Evolutionary conservation across 2,329 filamentous ascomycete genomes (phyloP), one percentile per base, ranked within the genome.

Genomic region (Hysterium pulicare): DNA sequence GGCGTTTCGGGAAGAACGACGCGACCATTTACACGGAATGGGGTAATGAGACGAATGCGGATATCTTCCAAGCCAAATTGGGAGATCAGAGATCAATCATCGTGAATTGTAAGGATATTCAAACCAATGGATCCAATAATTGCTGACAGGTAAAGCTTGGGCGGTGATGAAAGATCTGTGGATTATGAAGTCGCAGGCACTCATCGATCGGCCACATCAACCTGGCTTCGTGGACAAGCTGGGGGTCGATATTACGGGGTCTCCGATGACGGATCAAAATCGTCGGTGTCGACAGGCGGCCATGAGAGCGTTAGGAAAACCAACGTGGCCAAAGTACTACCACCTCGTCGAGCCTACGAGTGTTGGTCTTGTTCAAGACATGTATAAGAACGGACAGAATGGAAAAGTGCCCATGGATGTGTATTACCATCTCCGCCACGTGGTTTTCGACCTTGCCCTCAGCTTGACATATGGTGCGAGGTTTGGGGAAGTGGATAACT

Each of bases 251-350:
- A 36, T 57, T 6, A 49, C 48, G 2, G 50, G 51, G 10, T 44
- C 38, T 7, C 44, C 49, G n/a, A 54, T 55, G 52, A 57, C 50
- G 8, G 50, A 54, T n/a, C 45, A 53, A 10, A 53, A 54, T n/a
- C 41, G 48, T 21, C 31, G 45, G 16, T 57, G 54, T 19, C 40
- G 50, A n/a, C 49, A 47, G 19, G 52, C 54, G 15, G 52, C 48
- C 3, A 54, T 51, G 42, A 28, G 47, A n/a, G 52, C 50, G 11
- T 38, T 54, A 4, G 50, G 48, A 7, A 56, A 55, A 35, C 48
- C 46, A 15, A 54, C 42, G 16, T 56, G 51, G 51, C 46, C 51
- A 2, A 46, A 40, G n/a, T 56, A 56, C 22, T 56, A 51, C 24
- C 49, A 53, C 37, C 37, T 54, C 6, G 42, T 56, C 4, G 51